A percentile compares a stretch with the other conserved stretches of the same genome.
Evolutionary conservation across 106 monocot species (phyloP).

Genomic region (Acanthochlamys bracteata): DNA sequence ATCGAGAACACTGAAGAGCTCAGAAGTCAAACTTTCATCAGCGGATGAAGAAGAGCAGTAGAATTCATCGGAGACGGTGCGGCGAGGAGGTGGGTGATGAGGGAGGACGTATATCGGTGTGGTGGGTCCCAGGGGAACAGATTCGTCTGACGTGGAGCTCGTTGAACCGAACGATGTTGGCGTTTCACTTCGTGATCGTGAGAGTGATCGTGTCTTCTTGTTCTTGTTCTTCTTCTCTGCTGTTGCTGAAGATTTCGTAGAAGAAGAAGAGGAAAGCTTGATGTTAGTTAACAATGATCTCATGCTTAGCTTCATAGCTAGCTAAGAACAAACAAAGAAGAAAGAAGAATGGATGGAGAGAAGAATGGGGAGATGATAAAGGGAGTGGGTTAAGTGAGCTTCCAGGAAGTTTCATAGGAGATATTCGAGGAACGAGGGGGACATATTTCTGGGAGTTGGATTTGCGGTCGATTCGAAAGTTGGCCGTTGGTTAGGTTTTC

Average conservation of each 20-base stretch:
- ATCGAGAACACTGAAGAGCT: background rate
- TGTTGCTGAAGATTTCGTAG: background rate
- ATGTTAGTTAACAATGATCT: background rate
- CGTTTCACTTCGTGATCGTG: background rate
- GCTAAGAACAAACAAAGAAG: background rate
- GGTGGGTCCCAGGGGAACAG: background rate
- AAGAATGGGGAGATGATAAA: background rate
- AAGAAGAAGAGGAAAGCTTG: background rate
- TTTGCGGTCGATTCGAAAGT: constrained; percentile 2
- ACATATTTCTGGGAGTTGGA: background rate
- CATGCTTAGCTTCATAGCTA: constrained; percentile 2
- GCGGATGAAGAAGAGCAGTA: background rate
- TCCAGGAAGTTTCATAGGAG: constrained; percentile 5
- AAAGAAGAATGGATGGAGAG: background rate
- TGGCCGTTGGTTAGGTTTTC: background rate
- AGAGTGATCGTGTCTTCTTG: background rate
- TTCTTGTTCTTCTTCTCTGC: background rate
- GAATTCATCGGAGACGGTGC: background rate
- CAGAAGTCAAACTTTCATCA: background rate
- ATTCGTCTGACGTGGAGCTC: background rate
- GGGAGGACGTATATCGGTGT: background rate
- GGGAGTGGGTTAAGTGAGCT: background rate
- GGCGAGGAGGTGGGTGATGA: background rate
- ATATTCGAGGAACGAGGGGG: background rate
- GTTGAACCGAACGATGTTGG: background rate